Evolutionary conservation across 495 filamentous ascomycete species (phyloP), one percentile per base, ranked within the genome.

Genomic region (Xylaria grammica): DNA sequence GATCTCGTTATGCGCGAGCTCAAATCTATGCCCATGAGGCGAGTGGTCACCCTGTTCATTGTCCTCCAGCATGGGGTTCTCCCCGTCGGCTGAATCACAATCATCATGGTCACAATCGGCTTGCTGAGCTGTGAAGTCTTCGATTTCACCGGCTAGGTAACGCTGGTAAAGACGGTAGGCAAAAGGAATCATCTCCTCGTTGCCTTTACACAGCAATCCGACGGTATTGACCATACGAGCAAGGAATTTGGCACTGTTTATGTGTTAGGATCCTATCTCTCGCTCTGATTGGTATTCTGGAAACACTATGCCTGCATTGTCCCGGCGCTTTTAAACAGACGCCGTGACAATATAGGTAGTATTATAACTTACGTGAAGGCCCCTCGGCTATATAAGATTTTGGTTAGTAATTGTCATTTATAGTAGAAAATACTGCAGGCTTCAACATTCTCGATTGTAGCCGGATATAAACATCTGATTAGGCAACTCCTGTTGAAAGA

Each of bases 161-260:
- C 62, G 62, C 29, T 70, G 67, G 22, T 72, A 72, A 26, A 72
- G 65, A 4, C 65, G 63, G 27, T 69, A 72, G 26, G 65, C 70
- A 40, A 72, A 72, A 19, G 62, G 53, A 11, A 75, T 60, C 69
- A 80, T 69, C 42, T 83, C 78, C 53, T 83, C 80, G 56, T 83
- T 83, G 44, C 80, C 79, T 45, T 74, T 77, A 27, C 75, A 79
- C 7, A 83, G 74, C 15, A 84, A 67, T 4, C 81, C 81, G 11
- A 79, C 74, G 13, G 71, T 72, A 29, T 77, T 72, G 42, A 84
- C 69, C 75, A 84, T 78, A 30, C 79, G 74, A 24, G 81, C 79
- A 11, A 84, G 75, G 60, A 82, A 81, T 10, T 78, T 79, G 2
- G 80, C 81, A 1, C 62, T 64, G 20, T 46, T n/a, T 38, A 13